These are phyloP conservation scores for Pilobolus umbonatus DNA, from an alignment of 192 early-diverging fungal species.

Conservation along the genomic window DNA sequence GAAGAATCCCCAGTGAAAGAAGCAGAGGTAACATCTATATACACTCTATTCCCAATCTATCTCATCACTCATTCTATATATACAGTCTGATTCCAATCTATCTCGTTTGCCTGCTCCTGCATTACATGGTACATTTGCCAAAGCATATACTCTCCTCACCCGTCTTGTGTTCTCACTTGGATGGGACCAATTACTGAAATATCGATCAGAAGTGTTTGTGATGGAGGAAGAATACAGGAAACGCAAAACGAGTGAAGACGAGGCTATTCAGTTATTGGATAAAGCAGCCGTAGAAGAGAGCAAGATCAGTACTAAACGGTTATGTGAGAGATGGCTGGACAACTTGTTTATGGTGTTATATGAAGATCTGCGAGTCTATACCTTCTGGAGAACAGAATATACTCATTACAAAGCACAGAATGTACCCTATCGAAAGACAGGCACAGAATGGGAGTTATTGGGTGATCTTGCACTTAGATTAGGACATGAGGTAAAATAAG, in stretches of 20 bases:
- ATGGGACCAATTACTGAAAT: slow-evolving; percentile 92
- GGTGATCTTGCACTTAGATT: slow-evolving; percentile 89
- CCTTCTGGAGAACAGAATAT: slow-evolving; percentile 86
- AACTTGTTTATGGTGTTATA: slow-evolving; percentile 99
- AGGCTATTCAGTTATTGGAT: slow-evolving; percentile 1
- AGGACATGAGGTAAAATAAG: slow-evolving; percentile 60
- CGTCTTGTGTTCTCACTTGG: slow-evolving; percentile 78
- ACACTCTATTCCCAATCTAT: background rate
- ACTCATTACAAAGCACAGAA: slow-evolving; percentile 69
- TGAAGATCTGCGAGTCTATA: slow-evolving; percentile 91
- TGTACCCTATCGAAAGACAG: slow-evolving; percentile 84
- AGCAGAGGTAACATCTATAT: slow-evolving; percentile 37
- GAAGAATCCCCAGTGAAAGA: slow-evolving; percentile 50
- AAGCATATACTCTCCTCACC: slow-evolving; percentile 83
- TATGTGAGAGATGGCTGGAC: slow-evolving; percentile 99
- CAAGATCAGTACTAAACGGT: slow-evolving; percentile 76
- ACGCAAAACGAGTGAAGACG: slow-evolving; percentile 56
- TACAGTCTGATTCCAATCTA: slow-evolving; percentile 58
- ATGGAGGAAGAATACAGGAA: slow-evolving; percentile 98
- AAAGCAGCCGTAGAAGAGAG: background rate
- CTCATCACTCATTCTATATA: background rate
- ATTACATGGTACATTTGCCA: slow-evolving; percentile 89
- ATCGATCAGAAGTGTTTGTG: slow-evolving; percentile 88
- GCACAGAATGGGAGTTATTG: slow-evolving; percentile 97
- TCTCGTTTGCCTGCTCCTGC: slow-evolving; percentile 82